These are phyloP conservation scores for Cryphonectria naterciae DNA, from an alignment of 2,329 filamentous ascomycete genomes.

Conservation along the genomic window DNA sequence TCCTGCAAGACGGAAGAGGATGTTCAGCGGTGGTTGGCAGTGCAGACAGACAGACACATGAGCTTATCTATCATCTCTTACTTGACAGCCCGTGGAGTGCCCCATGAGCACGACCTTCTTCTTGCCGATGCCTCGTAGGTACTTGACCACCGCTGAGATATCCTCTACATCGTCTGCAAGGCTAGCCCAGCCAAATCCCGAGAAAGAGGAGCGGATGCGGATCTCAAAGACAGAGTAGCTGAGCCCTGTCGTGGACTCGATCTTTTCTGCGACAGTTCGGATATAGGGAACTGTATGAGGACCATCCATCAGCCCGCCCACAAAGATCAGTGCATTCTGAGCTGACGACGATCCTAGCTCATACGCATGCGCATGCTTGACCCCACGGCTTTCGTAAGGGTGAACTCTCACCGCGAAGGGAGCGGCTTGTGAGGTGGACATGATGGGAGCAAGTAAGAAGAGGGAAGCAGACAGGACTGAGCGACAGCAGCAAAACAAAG, in stretches of 20 bases:
- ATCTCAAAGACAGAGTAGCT: conserved; percentile 61
- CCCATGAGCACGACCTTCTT: conserved; percentile 60
- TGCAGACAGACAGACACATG: too few species aligned
- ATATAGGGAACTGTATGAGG: conserved; percentile 67
- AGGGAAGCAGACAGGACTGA: background rate
- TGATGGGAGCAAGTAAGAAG: conserved; percentile 15
- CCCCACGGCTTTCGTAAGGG: conserved; percentile 34
- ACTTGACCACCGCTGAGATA: conserved; percentile 55
- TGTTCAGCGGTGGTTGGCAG: background rate
- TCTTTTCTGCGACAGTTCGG: conserved; percentile 48
- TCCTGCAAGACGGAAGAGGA: conserved; percentile 42
- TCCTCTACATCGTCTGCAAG: conserved; percentile 58
- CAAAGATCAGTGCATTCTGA: conserved; percentile 66
- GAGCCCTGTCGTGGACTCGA: conserved; percentile 44
- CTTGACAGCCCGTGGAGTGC: conserved; percentile 63
- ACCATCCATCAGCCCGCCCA: conserved; percentile 73
- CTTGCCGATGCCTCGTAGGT: conserved; percentile 55
- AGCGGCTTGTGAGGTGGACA: conserved; percentile 19
- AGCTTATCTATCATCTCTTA: conserved; percentile 33
- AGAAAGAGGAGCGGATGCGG: conserved; percentile 58
- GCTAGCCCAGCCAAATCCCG: conserved; percentile 54
- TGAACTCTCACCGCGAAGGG: conserved; percentile 35
- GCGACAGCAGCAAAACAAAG: background rate
- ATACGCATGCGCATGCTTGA: conserved; percentile 33
- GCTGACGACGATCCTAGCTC: conserved; percentile 31